Base-by-base conservation (phyloP, 2,329 filamentous ascomycete species). In the Xylariaceae sp. region DNA sequence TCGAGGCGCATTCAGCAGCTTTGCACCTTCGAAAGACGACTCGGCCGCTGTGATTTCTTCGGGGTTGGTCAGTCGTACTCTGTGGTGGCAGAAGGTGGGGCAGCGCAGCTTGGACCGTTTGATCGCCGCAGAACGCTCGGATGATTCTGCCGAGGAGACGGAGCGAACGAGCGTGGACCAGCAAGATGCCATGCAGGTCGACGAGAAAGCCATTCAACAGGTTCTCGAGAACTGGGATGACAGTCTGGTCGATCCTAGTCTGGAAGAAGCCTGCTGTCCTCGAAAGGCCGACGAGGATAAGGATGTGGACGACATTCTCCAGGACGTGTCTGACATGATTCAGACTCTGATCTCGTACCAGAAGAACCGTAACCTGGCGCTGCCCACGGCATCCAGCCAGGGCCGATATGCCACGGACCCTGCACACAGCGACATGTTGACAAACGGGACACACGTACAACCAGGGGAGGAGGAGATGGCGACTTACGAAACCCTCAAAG, bases 331-430 rank as follows among this genome's bases (percentile, higher is more conserved):
- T 2, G 83, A 88, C 53, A 68, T 88, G 50, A 76, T 90, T 36
- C 78, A 88, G 58, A 88, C 83, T 2, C 67, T 90, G 8, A 72
- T 84, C 14, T 90, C 85, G 0, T 82, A 86, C 58, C 85, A 90
- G 63, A 77, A 83, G 47, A 88, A 87, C 57, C 82, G 85, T 43
- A 85, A 88, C 53, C 71, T 84, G 31, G 78, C 78, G 2, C 62
- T 88, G 15, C 76, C 78, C 8, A 81, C 68, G 14, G 50, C 55
- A 31, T 52, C 74, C 40, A 79, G 78, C 41, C 74, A 81, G 51
- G 76, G 72, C 49, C 70, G 76, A 13, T 74, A 74, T 47, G 71
- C 71, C 3, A 71, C 74, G 35, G 76, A 83, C 43, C 78, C 81
- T 3, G 73, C 80, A 14, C 73, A 77, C 11, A 78, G 74, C 36